phyloP scores from a whole-genome alignment of 768 basidiomycete genomes.

The Tylopilus rubrobrunneus region DNA sequence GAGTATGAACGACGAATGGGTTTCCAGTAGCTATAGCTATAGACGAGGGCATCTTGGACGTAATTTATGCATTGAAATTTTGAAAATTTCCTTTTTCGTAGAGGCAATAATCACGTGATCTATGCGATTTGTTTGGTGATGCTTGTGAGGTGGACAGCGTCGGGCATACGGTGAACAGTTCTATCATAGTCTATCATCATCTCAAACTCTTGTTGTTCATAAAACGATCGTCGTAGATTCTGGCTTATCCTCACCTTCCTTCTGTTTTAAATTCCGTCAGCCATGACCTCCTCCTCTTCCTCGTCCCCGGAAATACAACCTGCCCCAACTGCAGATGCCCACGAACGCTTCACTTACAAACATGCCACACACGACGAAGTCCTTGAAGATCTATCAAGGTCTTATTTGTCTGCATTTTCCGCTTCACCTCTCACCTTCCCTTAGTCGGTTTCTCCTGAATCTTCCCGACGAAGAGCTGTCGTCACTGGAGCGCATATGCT shows the following conservation, averaged over 20 bases:
- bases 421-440: slow-evolving; percentile 12
- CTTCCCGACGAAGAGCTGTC: slow-evolving; percentile 90
- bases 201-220: slow-evolving; percentile 29
- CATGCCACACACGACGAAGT: slow-evolving; percentile 80
- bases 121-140: slow-evolving; percentile 19
- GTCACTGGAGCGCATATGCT: slow-evolving; percentile 91
- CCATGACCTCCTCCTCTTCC: slow-evolving; percentile 74
- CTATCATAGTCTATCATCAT: slow-evolving; percentile 23
- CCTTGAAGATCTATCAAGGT: slow-evolving; percentile 90
- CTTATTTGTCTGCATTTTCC: slow-evolving; percentile 13
- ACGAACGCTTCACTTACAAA: slow-evolving; percentile 54
- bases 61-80: background rate
- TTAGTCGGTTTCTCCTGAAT: slow-evolving; percentile 93
- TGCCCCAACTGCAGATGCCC: slow-evolving; percentile 38
- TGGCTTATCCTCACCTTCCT: slow-evolving; percentile 25
- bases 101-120: slow-evolving; percentile 13
- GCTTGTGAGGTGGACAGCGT: slow-evolving; percentile 16
- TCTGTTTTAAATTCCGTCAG: slow-evolving; percentile 27
- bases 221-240: slow-evolving; percentile 31
- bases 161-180: slow-evolving; percentile 20
- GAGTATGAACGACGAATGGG: slow-evolving; percentile 94
- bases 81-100: background rate
- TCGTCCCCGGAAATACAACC: slow-evolving; percentile 71
- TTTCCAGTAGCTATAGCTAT: slow-evolving; percentile 38
- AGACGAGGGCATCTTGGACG: slow-evolving; percentile 20